phyloP scores from a whole-genome alignment of 2,329 filamentous ascomycete species.

The Pseudofabraea citricarpa region DNA sequence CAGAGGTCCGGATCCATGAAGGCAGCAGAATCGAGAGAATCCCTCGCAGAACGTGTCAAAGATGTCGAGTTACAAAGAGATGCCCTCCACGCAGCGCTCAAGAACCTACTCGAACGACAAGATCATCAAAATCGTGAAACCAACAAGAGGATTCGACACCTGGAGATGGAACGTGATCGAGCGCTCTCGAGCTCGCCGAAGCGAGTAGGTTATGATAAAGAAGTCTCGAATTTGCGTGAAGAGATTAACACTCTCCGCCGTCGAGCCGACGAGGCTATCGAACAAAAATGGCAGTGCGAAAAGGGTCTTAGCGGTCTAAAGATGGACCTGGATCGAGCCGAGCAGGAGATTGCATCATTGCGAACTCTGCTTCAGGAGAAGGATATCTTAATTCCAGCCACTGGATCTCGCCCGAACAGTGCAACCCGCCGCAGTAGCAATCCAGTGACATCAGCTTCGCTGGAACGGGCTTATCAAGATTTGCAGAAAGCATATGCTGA shows the following conservation, averaged over 20 bases:
- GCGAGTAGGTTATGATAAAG: constrained; percentile 75
- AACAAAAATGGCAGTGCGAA: constrained; percentile 95
- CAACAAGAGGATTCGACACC: constrained; percentile 69
- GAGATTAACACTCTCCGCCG: constrained; percentile 82
- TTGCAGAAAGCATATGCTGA: constrained; percentile 67
- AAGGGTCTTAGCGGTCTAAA: constrained; percentile 84
- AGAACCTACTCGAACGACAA: constrained; percentile 79
- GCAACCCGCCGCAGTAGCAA: constrained; percentile 32
- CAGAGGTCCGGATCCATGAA: constrained; percentile 52
- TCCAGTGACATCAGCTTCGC: constrained; percentile 62
- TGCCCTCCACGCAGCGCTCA: constrained; percentile 81
- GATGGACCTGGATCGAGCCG: constrained; percentile 93
- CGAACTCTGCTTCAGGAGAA: constrained; percentile 74
- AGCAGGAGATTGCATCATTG: constrained; percentile 86
- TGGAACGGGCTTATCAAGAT: constrained; percentile 70
- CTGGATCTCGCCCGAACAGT: constrained; percentile 39
- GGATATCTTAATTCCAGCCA: constrained; percentile 68
- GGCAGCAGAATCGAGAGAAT: constrained; percentile 52
- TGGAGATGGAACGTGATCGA: constrained; percentile 75
- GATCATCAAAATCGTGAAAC: constrained; percentile 81
- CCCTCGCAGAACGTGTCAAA: constrained; percentile 74
- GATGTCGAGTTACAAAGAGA: constrained; percentile 93
- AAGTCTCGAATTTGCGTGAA: constrained; percentile 72
- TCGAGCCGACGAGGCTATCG: constrained; percentile 87
- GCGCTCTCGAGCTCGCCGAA: constrained; percentile 65